Conservation (phyloP, 177 flowering plant genomes). For the Telopea speciosissima region DNA sequence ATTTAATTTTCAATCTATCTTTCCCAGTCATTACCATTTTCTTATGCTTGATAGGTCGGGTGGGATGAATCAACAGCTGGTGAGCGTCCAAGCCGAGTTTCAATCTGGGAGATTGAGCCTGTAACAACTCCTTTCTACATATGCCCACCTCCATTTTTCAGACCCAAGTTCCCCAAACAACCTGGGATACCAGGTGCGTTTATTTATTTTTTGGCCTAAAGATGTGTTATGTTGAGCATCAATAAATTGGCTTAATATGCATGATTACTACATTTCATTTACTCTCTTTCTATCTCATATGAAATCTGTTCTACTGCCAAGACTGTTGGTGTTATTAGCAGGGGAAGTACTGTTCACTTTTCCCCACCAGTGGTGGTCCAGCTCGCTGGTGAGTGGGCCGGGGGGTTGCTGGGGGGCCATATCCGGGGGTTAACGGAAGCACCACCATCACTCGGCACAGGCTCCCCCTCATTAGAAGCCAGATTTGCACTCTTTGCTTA, state of each 20-base stretch:
- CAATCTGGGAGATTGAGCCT: slow-evolving; percentile 93
- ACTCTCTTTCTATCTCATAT: neutral
- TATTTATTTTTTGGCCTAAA: too few species aligned
- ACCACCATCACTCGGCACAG: too few species aligned
- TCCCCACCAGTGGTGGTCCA: too few species aligned
- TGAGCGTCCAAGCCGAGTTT: slow-evolving; percentile 80
- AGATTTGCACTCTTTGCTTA: too few species aligned
- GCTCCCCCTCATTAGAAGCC: too few species aligned
- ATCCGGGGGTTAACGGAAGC: too few species aligned
- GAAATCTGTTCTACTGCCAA: neutral
- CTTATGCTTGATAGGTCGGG: slow-evolving; percentile 5
- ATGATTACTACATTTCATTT: neutral
- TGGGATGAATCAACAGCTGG: slow-evolving; percentile 42
- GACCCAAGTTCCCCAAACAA: slow-evolving; percentile 71
- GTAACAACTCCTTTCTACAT: slow-evolving; percentile 89
- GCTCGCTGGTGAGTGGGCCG: too few species aligned
- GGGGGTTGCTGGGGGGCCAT: too few species aligned
- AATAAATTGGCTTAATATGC: neutral
- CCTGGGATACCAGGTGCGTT: slow-evolving; percentile 62
- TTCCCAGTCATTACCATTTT: neutral
- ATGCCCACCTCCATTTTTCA: slow-evolving; percentile 92
- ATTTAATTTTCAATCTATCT: too few species aligned
- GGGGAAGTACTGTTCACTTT: too few species aligned
- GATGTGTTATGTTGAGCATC: slow-evolving; percentile 15
- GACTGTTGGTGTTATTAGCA: too few species aligned